Evolutionary conservation across 345 rosid species (phyloP).

Genomic region (Eucalyptus paniculata): DNA sequence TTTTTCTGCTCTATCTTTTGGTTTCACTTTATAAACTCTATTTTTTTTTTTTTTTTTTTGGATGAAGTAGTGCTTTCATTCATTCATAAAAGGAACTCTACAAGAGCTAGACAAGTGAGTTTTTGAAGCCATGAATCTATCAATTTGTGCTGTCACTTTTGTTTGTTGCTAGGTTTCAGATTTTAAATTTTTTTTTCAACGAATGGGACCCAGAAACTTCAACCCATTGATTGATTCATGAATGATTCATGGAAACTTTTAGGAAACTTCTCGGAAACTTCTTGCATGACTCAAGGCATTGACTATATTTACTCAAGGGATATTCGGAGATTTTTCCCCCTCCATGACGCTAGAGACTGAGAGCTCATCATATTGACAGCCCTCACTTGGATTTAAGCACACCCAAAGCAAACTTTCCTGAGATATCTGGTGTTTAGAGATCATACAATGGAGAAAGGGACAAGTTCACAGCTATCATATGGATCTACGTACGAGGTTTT

Average conservation of each 20-base stretch:
- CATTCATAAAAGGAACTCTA: too few relatives aligned
- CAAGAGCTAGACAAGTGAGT: too few relatives aligned
- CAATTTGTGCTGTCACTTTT: background rate
- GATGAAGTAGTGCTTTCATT: too few relatives aligned
- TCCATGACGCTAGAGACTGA: background rate
- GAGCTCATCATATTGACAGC: background rate
- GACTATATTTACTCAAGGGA: background rate
- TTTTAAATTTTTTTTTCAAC: background rate
- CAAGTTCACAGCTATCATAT: fast-evolving
- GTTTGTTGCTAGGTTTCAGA: background rate
- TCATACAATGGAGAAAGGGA: fast-evolving
- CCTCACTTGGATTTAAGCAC: background rate
- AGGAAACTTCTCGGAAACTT: background rate
- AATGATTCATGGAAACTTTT: background rate
- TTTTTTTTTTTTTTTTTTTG: too few relatives aligned
- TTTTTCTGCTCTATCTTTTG: too few relatives aligned
- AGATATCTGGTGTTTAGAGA: background rate
- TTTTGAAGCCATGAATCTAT: background rate
- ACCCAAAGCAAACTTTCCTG: background rate
- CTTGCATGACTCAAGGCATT: background rate
- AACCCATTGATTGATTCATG: background rate
- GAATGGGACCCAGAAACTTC: background rate
- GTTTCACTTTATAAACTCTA: background rate
- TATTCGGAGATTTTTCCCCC: background rate
- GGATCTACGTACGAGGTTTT: background rate